phyloP scores from a whole-genome alignment of 208 protist genomes.

The Acanthamoeba healyi region DNA sequence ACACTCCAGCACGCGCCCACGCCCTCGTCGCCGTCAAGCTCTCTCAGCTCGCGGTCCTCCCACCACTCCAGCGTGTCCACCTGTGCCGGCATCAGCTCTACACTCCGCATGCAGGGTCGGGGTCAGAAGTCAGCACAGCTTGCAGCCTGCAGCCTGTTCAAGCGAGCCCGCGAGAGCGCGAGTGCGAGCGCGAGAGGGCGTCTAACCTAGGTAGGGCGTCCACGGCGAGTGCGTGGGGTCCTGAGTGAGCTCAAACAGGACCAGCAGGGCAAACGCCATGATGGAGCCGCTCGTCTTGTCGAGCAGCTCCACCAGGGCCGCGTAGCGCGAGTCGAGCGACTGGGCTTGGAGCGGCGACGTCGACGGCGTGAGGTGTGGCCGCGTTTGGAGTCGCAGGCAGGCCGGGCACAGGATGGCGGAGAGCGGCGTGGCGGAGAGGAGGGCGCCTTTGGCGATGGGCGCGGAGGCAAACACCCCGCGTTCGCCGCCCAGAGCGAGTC shows the following conservation, averaged over 20 bases:
- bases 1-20: constrained; percentile 5
- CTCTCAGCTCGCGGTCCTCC: background rate
- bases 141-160: too few species aligned
- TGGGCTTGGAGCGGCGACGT: too few species aligned
- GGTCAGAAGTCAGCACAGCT: background rate
- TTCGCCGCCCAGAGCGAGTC: background rate
- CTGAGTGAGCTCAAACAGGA: constrained; percentile 22
- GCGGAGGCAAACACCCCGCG: background rate
- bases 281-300: background rate
- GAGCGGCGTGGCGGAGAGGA: background rate
- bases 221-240: background rate
- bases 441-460: background rate
- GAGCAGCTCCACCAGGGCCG: background rate
- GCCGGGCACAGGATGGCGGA: background rate
- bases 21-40: constrained; percentile 3
- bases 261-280: background rate
- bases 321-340: background rate
- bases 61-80: constrained; percentile 42
- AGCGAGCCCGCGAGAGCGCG: background rate
- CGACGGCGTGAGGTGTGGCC: too few species aligned
- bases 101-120: background rate
- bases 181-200: background rate
- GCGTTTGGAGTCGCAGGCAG: too few species aligned
- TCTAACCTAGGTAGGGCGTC: background rate
- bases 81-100: background rate